Conservation (phyloP, 1,284 basidiomycete species). For the Ustilago shanxiensis region DNA sequence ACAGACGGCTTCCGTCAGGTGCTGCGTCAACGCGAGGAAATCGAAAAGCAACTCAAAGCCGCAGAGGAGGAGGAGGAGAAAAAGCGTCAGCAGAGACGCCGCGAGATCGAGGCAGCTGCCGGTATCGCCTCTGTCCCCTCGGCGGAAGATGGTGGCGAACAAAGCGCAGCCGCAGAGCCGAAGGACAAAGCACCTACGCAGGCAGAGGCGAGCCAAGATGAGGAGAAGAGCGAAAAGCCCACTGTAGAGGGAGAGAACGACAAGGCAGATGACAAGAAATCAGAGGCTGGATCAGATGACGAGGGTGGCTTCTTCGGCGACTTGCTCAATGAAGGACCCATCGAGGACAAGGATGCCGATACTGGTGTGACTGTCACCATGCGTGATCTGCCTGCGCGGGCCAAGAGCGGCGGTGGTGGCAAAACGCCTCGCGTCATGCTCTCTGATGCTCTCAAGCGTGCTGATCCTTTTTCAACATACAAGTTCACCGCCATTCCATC, state of each 20-base stretch:
- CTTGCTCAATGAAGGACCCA: conserved; percentile 80
- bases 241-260: conserved; percentile 6
- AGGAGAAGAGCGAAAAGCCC: background rate
- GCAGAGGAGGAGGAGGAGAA: conserved; percentile 37
- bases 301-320: conserved; percentile 80
- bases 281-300: conserved; percentile 31
- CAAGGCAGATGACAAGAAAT: conserved; percentile 10
- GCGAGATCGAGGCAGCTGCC: conserved; percentile 72
- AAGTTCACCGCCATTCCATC: conserved; percentile 73
- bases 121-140: conserved; percentile 14
- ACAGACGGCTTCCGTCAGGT: conserved; percentile 55
- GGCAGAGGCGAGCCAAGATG: background rate
- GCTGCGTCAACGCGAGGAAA: conserved; percentile 55
- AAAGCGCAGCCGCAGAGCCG: background rate
- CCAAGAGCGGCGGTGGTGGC: conserved; percentile 57
- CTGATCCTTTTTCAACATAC: conserved; percentile 81
- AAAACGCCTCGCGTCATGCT: conserved; percentile 64
- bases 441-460: conserved; percentile 67
- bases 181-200: background rate
- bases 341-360: conserved; percentile 76
- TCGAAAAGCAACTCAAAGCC: conserved; percentile 52
- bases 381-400: conserved; percentile 52
- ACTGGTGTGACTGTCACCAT: conserved; percentile 48
- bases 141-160: background rate
- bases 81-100: conserved; percentile 72